A percentile compares a stretch with the other conserved stretches of the same genome.
Evolutionary conservation across 208 protist genomes (phyloP).

Genomic region (Acanthamoeba triangularis): DNA sequence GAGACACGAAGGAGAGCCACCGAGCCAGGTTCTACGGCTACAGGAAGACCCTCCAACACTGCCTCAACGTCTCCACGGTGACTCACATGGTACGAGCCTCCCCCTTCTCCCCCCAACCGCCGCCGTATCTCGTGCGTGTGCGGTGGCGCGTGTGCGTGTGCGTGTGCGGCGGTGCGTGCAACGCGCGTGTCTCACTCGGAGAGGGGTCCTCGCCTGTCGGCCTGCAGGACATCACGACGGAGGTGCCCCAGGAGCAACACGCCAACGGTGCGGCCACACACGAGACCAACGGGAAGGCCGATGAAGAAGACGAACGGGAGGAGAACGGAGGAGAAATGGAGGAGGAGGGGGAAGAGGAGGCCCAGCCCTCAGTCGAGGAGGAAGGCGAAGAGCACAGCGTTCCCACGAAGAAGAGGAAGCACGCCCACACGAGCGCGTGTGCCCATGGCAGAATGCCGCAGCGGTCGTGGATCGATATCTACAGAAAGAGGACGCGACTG

Average conservation of each 20-base stretch:
- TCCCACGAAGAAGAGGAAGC: conserved; percentile 1
- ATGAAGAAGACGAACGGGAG: not conserved
- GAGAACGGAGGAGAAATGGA: not conserved
- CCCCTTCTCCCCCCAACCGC: too few species aligned
- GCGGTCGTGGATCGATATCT: not conserved
- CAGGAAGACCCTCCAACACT: not conserved
- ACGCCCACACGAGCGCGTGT: not conserved
- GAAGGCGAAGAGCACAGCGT: not conserved
- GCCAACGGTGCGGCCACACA: not conserved
- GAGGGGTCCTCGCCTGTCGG: too few species aligned
- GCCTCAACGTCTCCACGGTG: not conserved
- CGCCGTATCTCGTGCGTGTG: too few species aligned
- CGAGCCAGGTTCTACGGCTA: not conserved
- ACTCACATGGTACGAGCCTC: not conserved
- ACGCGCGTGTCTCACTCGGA: too few species aligned
- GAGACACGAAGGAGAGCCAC: not conserved
- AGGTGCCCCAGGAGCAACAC: not conserved
- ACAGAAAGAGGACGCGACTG: not conserved
- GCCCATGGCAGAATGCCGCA: not conserved
- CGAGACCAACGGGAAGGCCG: not conserved
- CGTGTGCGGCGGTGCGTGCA: too few species aligned
- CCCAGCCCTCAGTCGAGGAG: not conserved
- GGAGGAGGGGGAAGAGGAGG: not conserved
- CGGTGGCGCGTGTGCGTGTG: too few species aligned
- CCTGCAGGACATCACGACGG: not conserved